Base-by-base conservation (phyloP, 108 stramenopile genomes). In the Pseudonitzschia multistriata region DNA sequence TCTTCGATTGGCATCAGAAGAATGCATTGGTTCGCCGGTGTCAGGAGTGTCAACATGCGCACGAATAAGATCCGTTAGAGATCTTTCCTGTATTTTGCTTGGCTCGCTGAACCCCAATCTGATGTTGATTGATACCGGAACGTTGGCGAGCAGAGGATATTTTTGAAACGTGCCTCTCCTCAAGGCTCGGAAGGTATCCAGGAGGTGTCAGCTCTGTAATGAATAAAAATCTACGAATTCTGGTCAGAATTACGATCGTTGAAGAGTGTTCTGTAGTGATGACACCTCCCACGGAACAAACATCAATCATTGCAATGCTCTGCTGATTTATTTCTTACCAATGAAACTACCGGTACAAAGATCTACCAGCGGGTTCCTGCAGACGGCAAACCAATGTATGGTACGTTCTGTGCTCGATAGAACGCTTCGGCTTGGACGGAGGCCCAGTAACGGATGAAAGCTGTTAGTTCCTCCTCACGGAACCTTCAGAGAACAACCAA, bases 121-220 rank as follows among this genome's bases (percentile, higher is more conserved):
- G 42, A 45, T 13, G 3, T 2, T 45, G 42, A 13, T n/a, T 45
- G 11, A 45, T 45, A 45, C 42, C 42, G 42, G 42, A 45, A 45
- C 17, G 11, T 17, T 2, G 8, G 42, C 2, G 42, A 8, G 42
- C 15, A 45, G 8, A 45, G 37, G 11, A 45, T 45, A 2, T 25
- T 19, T 25, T 59, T 29, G 28, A 35, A 59, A 59, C 57, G 34
- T 59, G 57, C 54, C 10, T n/a, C 24, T 57, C 68, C n/a, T 40
- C 3, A 34, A 5, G 19, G 37, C 24, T 57, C 68, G 54, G 68
- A 57, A 17, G 27, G 68, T 69, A 69, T 69, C 68, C 57, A 57
- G 56, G 37, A 35, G 30, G 53, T 39, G 27, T 55, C 68, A n/a
- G 7, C 5, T 13, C 25, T 2, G 7, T 8, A 2, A 30, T 27